Base-by-base conservation (phyloP, 108 stramenopile species). In the Cyclotella cryptica region DNA sequence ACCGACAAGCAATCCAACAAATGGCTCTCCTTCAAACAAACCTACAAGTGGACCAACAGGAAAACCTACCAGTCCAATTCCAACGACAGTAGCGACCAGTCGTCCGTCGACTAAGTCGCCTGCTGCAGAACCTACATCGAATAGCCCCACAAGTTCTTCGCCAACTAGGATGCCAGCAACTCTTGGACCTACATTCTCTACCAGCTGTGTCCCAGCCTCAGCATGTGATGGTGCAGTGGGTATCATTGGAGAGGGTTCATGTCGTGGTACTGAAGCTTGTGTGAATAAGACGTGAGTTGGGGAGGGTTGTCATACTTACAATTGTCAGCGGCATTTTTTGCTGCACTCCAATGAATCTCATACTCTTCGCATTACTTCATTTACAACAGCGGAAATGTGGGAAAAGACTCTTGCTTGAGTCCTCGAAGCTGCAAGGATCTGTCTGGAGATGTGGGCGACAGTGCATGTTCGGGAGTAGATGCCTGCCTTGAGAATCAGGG, bases 151-250 rank as follows among this genome's bases (percentile, higher is more conserved):
- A 24, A 55, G 3, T 21, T 4, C 8, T 3, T 3, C 55, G 12
- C 7, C 55, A 12, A 55, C 55, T 24, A 55, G 21, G 11, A 55
- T 26, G 22, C 24, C 55, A 12, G n/a, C 22, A 24, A 55, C 55
- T 55, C 55, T 21, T 22, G 55, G 55, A 8, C 55, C 55, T 0
- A 24, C 55, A 21, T 55, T 55, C 24, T 19, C 55, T 6, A 55
- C 11, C 55, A 24, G 22, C 3, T 55, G 55, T 22, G 1, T 24
- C 11, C 55, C 55, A 1, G 11, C 19, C 12, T 12, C 11, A 3
- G 55, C 55, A 55, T 55, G 55, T 55, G 55, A 55, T 55, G 55
- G 55, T 55, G 55, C 55, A 24, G 55, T 55, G 3, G 55, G 55
- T 24, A 55, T 3, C 19, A 55, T 55, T 55, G 55, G 55, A 21